Base-by-base conservation (phyloP, 371 early-diverging fungal species). In the Mortierella sp. region DNA sequence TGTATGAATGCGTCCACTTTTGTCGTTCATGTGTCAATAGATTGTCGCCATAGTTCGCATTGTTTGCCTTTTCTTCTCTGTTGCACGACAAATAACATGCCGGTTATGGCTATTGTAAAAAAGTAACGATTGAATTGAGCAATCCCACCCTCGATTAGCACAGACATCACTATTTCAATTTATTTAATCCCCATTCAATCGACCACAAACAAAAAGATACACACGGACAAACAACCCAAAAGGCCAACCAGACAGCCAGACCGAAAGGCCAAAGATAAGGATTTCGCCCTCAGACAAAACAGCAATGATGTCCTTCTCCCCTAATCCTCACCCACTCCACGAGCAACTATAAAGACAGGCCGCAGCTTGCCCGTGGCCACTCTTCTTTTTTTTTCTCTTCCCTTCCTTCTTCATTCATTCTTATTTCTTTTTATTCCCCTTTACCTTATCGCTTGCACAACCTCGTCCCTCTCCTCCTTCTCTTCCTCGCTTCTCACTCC, bases 181-280 rank as follows among this genome's bases (percentile, higher is more conserved):
- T 60, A 60, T 21, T 38, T 4, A 8, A 41, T 5, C 11, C 58
- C 78, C 16, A 78, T 74, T 78, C 79, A 78, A 56, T 78, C 74
- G 70, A 74, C 74, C 71, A 46, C 44, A 65, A 10, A 24, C 35
- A 48, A 38, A 71, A 49, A 14, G 56, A 11, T 32, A 60, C 60
- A 60, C 60, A 60, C 60, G 60, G 60, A 60, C 60, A 60, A 60
- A 29, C 29, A 60, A 29, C 60, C 32, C 32, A 60, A 60, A 60
- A 16, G 16, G 60, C 60, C 60, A 60, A 16, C 35, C 14, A 60
- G 60, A 4, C 60, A 60, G 60, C 58, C 51, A 58, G 56, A 48
- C 29, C 63, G 24, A 54, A 65, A 58, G 71, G 60, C 29, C 51
- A 35, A 54, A 65, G 65, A 56, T 73, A 60, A 55, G 74, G 72